A percentile compares a stretch with the other conserved stretches of the same genome.
These are phyloP conservation scores for Penstemon newberryi DNA, from an alignment of 257 asterid species.

Conservation along the genomic window DNA sequence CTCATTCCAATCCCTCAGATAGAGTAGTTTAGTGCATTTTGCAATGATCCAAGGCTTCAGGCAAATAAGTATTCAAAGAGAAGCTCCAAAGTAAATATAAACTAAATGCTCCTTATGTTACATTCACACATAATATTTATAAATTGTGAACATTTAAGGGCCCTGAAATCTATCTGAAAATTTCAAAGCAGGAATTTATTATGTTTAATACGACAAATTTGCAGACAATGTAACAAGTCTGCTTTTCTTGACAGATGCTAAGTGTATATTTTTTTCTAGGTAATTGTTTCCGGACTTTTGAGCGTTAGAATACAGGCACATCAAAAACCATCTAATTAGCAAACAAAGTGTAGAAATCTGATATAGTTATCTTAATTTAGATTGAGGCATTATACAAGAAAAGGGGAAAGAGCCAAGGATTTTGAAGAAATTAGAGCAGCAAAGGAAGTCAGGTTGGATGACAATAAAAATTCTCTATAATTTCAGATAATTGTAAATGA, in stretches of 20 bases:
- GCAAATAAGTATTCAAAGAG: neutral
- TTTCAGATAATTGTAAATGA: neutral
- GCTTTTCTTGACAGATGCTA: neutral
- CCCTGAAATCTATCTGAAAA: neutral
- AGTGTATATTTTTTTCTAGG: neutral
- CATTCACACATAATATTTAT: neutral
- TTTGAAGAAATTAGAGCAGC: slow-evolving; percentile 10
- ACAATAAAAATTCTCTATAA: neutral
- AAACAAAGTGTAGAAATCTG: neutral
- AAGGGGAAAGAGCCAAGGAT: neutral
- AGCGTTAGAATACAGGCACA: neutral
- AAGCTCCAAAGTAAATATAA: neutral
- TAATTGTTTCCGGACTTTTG: neutral
- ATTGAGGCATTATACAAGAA: neutral
- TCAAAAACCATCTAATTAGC: neutral
- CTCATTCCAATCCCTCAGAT: neutral
- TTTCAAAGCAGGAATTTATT: neutral
- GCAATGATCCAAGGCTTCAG: neutral
- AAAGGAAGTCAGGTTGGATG: slow-evolving; percentile 8
- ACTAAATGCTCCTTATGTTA: neutral
- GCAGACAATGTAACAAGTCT: neutral
- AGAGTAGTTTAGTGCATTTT: neutral
- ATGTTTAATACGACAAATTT: neutral
- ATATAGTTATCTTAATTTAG: neutral
- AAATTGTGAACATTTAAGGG: neutral